Evolutionary conservation across 495 filamentous ascomycete genomes (phyloP), one percentile per base, ranked within the genome.

Genomic region (Recurvomyces mirabilis): DNA sequence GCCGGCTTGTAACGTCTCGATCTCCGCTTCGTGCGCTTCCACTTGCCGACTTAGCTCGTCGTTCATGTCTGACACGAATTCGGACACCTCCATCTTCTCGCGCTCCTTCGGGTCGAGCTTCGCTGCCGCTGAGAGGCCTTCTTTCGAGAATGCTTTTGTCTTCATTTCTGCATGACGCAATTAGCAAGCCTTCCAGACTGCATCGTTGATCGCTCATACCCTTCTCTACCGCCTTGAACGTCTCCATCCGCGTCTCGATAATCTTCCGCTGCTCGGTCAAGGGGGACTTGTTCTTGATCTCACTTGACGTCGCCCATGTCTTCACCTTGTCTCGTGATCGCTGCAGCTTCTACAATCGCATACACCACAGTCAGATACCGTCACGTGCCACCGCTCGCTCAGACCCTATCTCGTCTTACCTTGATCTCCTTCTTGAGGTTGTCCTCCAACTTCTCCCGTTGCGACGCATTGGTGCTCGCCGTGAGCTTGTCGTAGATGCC

Each of bases 231-330:
- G 87, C 88, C 71, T 98, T 98, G 76, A 98, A 98, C 56, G 84
- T 84, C 66, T 98, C 91, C 91, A 98, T 98, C 79, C 93, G 86
- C 93, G 86, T 88, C 72, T 98, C 91, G 60, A 96, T 98, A 58
- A 87, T 74, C 63, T 87, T 88, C 61, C 91, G 72, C 63, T 96
- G 79, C 61, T 96, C 91, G 49, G 94, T 60, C 58, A 98, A 68
- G 51, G 91, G 93, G 49, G 81, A 82, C 71, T 98, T 98, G 65
- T 98, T 91, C 67, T 98, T 98, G 72, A 98, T 93, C 57, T 98
- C 91, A 68, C 91, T 94, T 62, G 80, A 83, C 2, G 87, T 81
- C 2, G 87, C 87, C 91, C 91, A 98, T 72, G 87, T 84, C 67
- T 98, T 98, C 70, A 98, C 95, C 68, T 96, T 89, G 63, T 98